phyloP scores from a whole-genome alignment of 768 basidiomycete genomes.

The Auricularia heimuer region DNA sequence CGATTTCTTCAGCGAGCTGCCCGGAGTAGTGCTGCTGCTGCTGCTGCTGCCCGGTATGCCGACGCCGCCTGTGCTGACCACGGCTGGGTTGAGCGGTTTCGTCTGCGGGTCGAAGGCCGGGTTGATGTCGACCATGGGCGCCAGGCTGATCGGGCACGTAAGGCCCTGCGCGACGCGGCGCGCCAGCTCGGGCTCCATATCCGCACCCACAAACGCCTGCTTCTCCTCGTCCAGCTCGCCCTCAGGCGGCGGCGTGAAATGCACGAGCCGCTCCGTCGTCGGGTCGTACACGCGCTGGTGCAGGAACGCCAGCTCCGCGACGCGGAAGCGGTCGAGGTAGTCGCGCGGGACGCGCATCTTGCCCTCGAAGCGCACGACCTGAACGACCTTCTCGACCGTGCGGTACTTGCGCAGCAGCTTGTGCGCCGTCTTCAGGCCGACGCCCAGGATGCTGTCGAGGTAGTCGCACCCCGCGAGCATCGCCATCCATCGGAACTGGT shows the following conservation, averaged over 20 bases:
- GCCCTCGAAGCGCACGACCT: conserved; percentile 67
- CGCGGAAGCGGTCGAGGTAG: conserved; percentile 64
- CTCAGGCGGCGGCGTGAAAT: conserved; percentile 52
- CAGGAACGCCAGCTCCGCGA: conserved; percentile 86
- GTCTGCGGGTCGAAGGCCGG: conserved; percentile 48
- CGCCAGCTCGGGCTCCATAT: conserved; percentile 55
- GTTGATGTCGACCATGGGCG: conserved; percentile 73
- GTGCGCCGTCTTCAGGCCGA: conserved; percentile 92
- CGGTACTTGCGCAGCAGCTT: conserved; percentile 72
- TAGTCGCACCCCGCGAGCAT: conserved; percentile 92
- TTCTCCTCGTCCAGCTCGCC: conserved; percentile 41
- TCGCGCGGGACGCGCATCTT: conserved; percentile 68
- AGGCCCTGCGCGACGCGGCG: conserved; percentile 58
- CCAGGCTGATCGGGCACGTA: conserved; percentile 55
- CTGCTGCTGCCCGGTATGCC: too few species aligned
- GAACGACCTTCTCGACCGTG: conserved; percentile 75
- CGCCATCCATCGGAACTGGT: conserved; percentile 87
- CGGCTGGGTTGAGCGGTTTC: conserved; percentile 22
- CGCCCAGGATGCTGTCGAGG: conserved; percentile 78
- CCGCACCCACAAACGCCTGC: conserved; percentile 67
- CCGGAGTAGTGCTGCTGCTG: too few species aligned
- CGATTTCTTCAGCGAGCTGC: too few species aligned
- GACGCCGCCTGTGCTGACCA: too few species aligned
- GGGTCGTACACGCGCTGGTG: conserved; percentile 93
- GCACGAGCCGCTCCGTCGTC: conserved; percentile 47